Evolutionary conservation across 768 basidiomycete species (phyloP).

Genomic region (Panaeolus papilionaceus): DNA sequence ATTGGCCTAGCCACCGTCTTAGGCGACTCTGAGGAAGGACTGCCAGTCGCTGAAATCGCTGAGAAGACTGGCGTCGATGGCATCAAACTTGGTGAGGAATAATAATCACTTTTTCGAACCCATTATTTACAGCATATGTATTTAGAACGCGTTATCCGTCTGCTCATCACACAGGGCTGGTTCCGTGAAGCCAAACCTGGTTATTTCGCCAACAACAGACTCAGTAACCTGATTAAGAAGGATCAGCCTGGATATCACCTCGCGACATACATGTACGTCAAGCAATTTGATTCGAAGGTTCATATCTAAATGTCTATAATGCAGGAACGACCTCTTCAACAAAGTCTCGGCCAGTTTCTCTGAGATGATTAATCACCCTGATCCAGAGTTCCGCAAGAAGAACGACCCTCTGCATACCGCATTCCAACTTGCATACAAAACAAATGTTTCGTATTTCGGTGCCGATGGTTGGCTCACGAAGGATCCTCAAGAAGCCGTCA

Average conservation of each 20-base stretch:
- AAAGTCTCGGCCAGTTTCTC: constrained; percentile 39
- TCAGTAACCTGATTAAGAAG: constrained; percentile 42
- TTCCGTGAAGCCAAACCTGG: constrained; percentile 43
- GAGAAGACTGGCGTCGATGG: constrained; percentile 40
- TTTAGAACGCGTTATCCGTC: constrained; percentile 40
- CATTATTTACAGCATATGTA: neutral
- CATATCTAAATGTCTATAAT: neutral
- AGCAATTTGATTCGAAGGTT: neutral
- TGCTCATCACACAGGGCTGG: constrained; percentile 43
- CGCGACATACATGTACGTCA: constrained; percentile 41
- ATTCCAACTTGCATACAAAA: constrained; percentile 44
- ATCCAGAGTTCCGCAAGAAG: constrained; percentile 39
- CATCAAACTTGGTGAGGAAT: constrained; percentile 38
- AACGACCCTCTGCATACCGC: constrained; percentile 43
- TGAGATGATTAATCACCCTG: constrained; percentile 41
- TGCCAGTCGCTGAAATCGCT: constrained; percentile 40
- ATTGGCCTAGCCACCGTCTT: constrained; percentile 40
- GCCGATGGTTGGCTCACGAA: constrained; percentile 43
- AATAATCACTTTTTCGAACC: too few species aligned
- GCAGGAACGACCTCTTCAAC: constrained; percentile 43
- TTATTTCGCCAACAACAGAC: constrained; percentile 44
- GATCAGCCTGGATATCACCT: constrained; percentile 42
- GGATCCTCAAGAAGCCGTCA: constrained; percentile 42
- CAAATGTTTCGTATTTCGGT: constrained; percentile 42
- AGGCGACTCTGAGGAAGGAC: constrained; percentile 40